These are phyloP conservation scores for Cercospora canescens DNA, from an alignment of 2,329 filamentous ascomycete genomes.

Conservation along the genomic window DNA sequence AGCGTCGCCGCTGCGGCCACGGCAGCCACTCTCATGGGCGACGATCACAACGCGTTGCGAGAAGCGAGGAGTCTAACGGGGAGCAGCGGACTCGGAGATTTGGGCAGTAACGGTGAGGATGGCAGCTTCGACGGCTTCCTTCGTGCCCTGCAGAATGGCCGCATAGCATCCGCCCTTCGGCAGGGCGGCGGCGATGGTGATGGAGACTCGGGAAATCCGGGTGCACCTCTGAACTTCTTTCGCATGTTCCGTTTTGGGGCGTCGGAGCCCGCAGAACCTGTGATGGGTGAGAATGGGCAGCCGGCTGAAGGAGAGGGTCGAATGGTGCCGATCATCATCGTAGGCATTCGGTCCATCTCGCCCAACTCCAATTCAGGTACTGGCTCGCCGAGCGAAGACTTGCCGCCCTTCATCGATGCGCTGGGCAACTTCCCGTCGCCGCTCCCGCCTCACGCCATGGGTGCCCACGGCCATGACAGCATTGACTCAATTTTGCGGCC, in stretches of 20 bases:
- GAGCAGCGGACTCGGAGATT: conserved; percentile 32
- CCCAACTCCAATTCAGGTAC: conserved; percentile 45
- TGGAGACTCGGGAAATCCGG: conserved; percentile 41
- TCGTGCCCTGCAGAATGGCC: conserved; percentile 62
- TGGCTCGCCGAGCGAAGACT: conserved; percentile 46
- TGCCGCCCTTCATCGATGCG: conserved; percentile 52
- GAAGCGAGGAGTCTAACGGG: conserved; percentile 56
- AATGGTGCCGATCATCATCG: conserved; percentile 68
- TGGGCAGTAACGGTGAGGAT: conserved; percentile 53
- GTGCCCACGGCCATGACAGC: conserved; percentile 43
- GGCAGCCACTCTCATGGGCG: conserved; percentile 64
- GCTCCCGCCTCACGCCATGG: conserved; percentile 34
- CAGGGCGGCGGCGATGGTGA: conserved; percentile 42
- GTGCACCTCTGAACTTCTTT: conserved; percentile 64
- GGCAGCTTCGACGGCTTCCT: conserved; percentile 65
- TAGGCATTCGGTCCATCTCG: conserved; percentile 67
- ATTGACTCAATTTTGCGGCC: conserved; percentile 54
- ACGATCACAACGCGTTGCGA: conserved; percentile 55
- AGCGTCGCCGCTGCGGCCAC: conserved; percentile 65
- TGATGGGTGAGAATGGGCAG: conserved; percentile 28
- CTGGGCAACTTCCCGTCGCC: conserved; percentile 50
- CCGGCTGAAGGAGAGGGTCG: conserved; percentile 51
- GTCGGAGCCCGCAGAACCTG: conserved; percentile 19
- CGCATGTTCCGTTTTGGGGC: conserved; percentile 68
- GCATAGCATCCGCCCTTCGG: conserved; percentile 57